A percentile compares a stretch with the other conserved stretches of the same genome.
These are phyloP conservation scores for Ogataea nitratoaversa DNA, from an alignment of 805 yeast genomes.

Conservation along the genomic window DNA sequence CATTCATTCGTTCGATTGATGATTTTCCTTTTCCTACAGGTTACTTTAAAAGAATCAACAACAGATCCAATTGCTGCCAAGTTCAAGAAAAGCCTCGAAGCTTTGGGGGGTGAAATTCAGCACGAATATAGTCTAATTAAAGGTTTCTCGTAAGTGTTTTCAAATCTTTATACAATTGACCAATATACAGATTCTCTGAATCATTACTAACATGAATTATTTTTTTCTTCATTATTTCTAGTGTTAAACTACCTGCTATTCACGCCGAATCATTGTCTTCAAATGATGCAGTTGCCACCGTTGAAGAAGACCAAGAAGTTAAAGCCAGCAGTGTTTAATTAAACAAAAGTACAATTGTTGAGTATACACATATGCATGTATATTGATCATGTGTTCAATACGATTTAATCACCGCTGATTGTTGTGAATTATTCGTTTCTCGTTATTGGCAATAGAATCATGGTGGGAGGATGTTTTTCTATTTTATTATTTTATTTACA, in stretches of 20 bases:
- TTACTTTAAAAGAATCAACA: conserved; percentile 36
- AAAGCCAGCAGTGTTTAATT: conserved; percentile 28
- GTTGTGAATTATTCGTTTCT: too few species aligned
- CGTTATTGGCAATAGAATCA: too few species aligned
- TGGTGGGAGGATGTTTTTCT: too few species aligned
- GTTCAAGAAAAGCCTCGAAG: conserved; percentile 45
- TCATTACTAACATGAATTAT: background rate
- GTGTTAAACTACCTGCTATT: conserved; percentile 50
- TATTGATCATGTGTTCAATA: too few species aligned
- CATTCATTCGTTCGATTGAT: too few species aligned
- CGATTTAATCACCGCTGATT: too few species aligned
- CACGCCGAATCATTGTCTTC: conserved; percentile 44
- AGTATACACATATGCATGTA: too few species aligned
- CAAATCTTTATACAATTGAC: too few species aligned
- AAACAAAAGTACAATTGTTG: too few species aligned
- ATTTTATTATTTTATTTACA: too few species aligned
- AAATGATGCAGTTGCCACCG: conserved; percentile 49
- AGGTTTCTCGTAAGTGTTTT: conserved; percentile 51
- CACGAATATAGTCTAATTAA: conserved; percentile 62
- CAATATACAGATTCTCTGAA: background rate
- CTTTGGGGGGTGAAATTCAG: conserved; percentile 57
- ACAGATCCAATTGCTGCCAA: conserved; percentile 29
- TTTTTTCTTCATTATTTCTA: too few species aligned
- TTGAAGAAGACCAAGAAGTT: conserved; percentile 70
- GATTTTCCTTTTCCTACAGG: too few species aligned